phyloP scores from a whole-genome alignment of 495 filamentous ascomycete species.

The Lepraria neglecta region DNA sequence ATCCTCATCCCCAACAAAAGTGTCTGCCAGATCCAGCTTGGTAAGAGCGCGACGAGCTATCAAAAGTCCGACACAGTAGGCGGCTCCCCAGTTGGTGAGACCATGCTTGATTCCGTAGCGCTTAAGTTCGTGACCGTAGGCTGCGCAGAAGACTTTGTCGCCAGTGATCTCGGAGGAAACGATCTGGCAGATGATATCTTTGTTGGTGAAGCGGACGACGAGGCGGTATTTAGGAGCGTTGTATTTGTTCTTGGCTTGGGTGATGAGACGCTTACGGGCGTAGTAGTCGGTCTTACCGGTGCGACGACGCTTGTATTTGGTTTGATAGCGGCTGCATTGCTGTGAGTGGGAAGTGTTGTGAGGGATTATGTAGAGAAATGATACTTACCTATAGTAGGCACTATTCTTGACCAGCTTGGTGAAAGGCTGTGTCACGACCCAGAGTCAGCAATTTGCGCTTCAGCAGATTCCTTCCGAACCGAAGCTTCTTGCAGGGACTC shows the following conservation, averaged over 20 bases:
- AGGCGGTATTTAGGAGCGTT: constrained; percentile 99
- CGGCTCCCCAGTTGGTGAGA: constrained; percentile 98
- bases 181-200: constrained; percentile 97
- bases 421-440: constrained; percentile 65
- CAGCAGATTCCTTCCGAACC: constrained; percentile 59
- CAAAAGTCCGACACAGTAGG: constrained; percentile 93
- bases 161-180: constrained; percentile 92
- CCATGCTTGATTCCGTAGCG: constrained; percentile 95
- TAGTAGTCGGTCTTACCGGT: constrained; percentile 99
- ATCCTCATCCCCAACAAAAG: constrained; percentile 91
- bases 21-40: constrained; percentile 90
- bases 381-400: constrained; percentile 89
- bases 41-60: constrained; percentile 91
- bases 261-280: constrained; percentile 97
- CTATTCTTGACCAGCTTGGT: constrained; percentile 93
- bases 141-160: constrained; percentile 89
- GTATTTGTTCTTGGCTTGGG: constrained; percentile 99
- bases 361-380: not conserved
- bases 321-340: constrained; percentile 83
- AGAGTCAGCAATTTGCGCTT: constrained; percentile 99
- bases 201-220: constrained; percentile 99
- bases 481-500: constrained; percentile 98
- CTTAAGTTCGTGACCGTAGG: constrained; percentile 97
- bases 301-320: constrained; percentile 98
- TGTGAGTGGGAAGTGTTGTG: constrained; percentile 16